These are phyloP conservation scores for Plectosphaerella cucumerina DNA, from an alignment of 2,329 filamentous ascomycete species.

Conservation along the genomic window DNA sequence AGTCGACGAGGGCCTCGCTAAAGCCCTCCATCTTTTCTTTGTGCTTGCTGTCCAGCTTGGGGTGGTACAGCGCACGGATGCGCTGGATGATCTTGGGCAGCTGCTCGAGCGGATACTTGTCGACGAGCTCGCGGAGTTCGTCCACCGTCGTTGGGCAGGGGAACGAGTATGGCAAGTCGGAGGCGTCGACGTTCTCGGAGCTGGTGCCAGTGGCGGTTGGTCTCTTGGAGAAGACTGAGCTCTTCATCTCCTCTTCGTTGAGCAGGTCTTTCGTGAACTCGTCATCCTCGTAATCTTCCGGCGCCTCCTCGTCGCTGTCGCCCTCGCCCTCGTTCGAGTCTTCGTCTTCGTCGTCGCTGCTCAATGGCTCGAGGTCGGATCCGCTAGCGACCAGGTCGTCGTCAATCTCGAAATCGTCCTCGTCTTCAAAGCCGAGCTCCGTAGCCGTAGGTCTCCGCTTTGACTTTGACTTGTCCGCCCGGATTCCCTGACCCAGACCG, in stretches of 20 bases:
- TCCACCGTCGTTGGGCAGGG: slow-evolving; percentile 75
- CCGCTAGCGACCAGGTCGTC: slow-evolving; percentile 82
- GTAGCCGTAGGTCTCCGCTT: slow-evolving; percentile 48
- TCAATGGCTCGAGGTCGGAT: slow-evolving; percentile 60
- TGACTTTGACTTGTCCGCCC: slow-evolving; percentile 12
- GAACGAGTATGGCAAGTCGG: slow-evolving; percentile 72
- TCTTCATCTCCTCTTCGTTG: slow-evolving; percentile 51
- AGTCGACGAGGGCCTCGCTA: slow-evolving; percentile 60
- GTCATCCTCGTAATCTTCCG: slow-evolving; percentile 47
- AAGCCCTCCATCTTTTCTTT: slow-evolving; percentile 76
- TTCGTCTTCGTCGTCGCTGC: slow-evolving; percentile 41
- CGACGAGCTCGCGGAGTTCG: slow-evolving; percentile 66
- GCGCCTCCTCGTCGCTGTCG: slow-evolving; percentile 21
- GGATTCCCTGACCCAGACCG: slow-evolving; percentile 57
- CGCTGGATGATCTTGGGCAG: slow-evolving; percentile 79
- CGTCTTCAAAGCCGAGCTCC: slow-evolving; percentile 77
- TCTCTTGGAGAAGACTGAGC: slow-evolving; percentile 42
- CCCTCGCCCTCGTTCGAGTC: slow-evolving; percentile 20
- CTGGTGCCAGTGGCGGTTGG: slow-evolving; percentile 39
- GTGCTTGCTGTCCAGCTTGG: slow-evolving; percentile 79
- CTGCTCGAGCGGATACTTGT: slow-evolving; percentile 57
- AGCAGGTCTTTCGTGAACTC: slow-evolving; percentile 71
- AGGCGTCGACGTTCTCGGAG: slow-evolving; percentile 40
- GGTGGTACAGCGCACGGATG: slow-evolving; percentile 88
- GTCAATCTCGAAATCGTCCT: slow-evolving; percentile 90